Evolutionary conservation across 2,329 filamentous ascomycete genomes (phyloP), one percentile per base, ranked within the genome.

Genomic region (Metarhizium guizhouense): DNA sequence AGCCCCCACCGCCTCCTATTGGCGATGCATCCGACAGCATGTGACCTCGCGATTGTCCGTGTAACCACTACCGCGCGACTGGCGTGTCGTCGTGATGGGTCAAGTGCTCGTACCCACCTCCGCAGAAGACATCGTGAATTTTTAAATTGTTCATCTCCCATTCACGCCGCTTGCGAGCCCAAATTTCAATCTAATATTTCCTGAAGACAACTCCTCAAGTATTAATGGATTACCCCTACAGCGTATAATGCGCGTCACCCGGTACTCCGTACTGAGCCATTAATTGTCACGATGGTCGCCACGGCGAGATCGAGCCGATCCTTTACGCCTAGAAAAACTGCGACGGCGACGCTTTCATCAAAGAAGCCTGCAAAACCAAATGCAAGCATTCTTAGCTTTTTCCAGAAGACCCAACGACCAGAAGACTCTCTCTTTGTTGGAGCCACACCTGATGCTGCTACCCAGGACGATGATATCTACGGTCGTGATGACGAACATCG

Each of bases 371-470:
- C 63, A 20, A 73, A 72, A 43, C 72, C 74, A 0, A 89, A 88
- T 62, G 75, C 77, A 6, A 90, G 84, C 59, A 90, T 90, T 36
- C 71, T 90, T 14, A 89, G 72, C 59, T 91, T 90, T 68, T 91
- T 91, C 66, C 84, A 87, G 64, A 90, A 89, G 65, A 76, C 81
- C 0, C 79, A 82, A 43, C 79, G 80, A 53, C 73, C 79, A 56
- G 77, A 86, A 59, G 74, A 84, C 55, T 74, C 76, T 20, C 76
- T 87, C 10, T 87, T 88, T 60, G 68, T 76, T 0, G 70, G 67
- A n/a, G 60, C 64, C 16, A 47, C 60, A 3, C 53, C 62, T 2
- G 63, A 61, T 8, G n/a, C 55, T 13, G 55, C 57, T n/a, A 40
- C 53, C 13, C 57, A 58, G 11, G 61, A 70, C 14, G 63, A 65